These are phyloP conservation scores for Entomortierella parvispora DNA, from an alignment of 192 early-diverging fungal genomes.

Conservation along the genomic window DNA sequence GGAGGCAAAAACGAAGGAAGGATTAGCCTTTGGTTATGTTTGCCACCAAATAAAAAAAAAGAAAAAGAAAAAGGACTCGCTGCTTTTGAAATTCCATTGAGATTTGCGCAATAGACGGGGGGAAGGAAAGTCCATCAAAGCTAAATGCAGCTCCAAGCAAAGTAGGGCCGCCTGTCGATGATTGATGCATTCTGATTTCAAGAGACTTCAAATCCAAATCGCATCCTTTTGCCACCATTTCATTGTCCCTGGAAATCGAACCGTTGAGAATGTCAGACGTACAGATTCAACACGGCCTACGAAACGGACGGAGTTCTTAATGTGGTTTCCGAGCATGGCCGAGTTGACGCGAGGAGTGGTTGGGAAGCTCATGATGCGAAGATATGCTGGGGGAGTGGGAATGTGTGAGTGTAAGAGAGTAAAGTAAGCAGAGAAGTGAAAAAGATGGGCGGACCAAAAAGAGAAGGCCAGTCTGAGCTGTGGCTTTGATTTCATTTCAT, in stretches of 20 bases:
- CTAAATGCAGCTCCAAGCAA: too few relatives aligned
- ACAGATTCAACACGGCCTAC: constrained; percentile 65
- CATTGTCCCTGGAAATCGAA: not conserved
- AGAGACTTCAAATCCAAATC: too few relatives aligned
- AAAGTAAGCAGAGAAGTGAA: not conserved
- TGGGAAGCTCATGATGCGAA: constrained; percentile 28
- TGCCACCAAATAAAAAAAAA: not conserved
- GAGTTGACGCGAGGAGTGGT: constrained; percentile 67
- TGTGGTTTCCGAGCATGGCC: constrained; percentile 59
- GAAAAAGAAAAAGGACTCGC: not conserved
- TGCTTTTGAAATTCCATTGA: too few relatives aligned
- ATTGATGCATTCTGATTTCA: too few relatives aligned
- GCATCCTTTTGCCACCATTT: not conserved
- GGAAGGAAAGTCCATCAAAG: too few relatives aligned
- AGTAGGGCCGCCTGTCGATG: too few relatives aligned
- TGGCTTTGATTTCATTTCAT: too few relatives aligned
- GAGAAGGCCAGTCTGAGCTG: too few relatives aligned
- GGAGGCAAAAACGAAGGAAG: too few relatives aligned
- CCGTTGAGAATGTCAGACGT: constrained; percentile 4
- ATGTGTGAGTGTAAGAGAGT: not conserved
- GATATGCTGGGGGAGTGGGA: too few relatives aligned
- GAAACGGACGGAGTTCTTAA: constrained; percentile 61
- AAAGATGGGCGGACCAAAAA: not conserved
- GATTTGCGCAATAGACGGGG: too few relatives aligned
- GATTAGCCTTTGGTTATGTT: too few relatives aligned